Conservation (phyloP, 331 rosid genomes). For the Phaseolus coccineus region DNA sequence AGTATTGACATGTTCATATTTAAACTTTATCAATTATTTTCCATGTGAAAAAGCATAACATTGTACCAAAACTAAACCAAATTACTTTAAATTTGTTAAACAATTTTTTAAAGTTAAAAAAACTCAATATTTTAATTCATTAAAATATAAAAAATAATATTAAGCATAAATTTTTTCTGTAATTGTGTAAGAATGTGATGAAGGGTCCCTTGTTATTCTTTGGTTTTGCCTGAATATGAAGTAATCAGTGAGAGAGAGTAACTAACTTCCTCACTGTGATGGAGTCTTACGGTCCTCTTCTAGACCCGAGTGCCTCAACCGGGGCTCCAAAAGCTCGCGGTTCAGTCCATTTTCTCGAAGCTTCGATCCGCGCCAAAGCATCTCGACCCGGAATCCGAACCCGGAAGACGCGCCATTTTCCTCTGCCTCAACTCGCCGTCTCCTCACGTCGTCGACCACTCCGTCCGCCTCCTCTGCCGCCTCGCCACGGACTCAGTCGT, state of each 20-base stretch:
- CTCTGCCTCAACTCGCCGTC: constrained; percentile 77
- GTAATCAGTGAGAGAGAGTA: neutral
- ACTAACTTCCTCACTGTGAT: constrained; percentile 10
- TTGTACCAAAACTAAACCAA: no score
- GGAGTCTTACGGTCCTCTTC: constrained; percentile 68
- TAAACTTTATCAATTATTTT: no score
- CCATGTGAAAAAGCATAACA: no score
- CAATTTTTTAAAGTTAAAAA: no score
- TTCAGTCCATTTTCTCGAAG: constrained; percentile 75
- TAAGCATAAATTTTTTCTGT: no score
- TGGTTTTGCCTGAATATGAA: neutral
- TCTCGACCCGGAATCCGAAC: constrained; percentile 71
- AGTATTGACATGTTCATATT: no score
- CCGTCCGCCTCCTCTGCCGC: constrained; percentile 86
- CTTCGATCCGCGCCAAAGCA: constrained; percentile 74
- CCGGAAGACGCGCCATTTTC: constrained; percentile 75
- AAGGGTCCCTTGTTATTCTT: no score
- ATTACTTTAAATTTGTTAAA: no score
- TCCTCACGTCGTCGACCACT: constrained; percentile 77
- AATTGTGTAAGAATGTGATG: no score
- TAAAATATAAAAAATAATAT: no score
- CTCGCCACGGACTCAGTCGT: constrained; percentile 67
- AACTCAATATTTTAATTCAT: no score
- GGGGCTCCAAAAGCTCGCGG: constrained; percentile 80
- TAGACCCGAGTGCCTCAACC: constrained; percentile 85